These are phyloP conservation scores for Medicago arabica DNA, from an alignment of 306 rosid genomes.

Conservation along the genomic window DNA sequence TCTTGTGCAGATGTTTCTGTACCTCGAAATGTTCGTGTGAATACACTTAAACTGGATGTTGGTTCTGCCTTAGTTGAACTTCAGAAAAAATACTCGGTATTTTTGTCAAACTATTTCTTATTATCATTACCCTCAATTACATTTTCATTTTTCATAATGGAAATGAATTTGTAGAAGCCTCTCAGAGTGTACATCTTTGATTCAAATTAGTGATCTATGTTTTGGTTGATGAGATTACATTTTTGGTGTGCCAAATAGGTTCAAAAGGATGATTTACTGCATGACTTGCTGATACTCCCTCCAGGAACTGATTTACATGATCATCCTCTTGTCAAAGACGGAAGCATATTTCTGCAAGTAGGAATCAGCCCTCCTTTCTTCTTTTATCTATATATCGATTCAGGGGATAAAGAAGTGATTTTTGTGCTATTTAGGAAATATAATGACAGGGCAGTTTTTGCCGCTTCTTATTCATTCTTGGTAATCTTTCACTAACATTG, in stretches of 20 bases:
- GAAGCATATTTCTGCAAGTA: constrained; percentile 92
- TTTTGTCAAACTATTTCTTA: constrained; percentile 21
- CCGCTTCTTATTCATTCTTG: constrained; percentile 12
- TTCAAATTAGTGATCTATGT: neutral
- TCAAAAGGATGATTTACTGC: constrained; percentile 70
- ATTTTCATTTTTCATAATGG: constrained; percentile 8
- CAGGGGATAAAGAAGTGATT: neutral
- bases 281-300: constrained; percentile 85
- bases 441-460: neutral
- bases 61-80: constrained; percentile 68
- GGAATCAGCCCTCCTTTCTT: constrained; percentile 29
- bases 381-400: neutral
- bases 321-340: constrained; percentile 79
- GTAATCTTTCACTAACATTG: constrained; percentile 28
- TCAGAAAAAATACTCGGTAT: constrained; percentile 62
- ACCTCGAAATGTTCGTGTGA: constrained; percentile 91
- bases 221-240: neutral
- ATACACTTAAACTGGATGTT: constrained; percentile 81
- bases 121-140: neutral
- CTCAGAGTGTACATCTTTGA: neutral
- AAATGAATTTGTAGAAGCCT: constrained; percentile 5
- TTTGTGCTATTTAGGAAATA: constrained; percentile 5
- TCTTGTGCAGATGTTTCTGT: constrained; percentile 63
- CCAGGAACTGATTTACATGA: constrained; percentile 83
- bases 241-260: constrained; percentile 58